These are phyloP conservation scores for Tubosaeta sp. DNA, from an alignment of 768 basidiomycete genomes.

Conservation along the genomic window DNA sequence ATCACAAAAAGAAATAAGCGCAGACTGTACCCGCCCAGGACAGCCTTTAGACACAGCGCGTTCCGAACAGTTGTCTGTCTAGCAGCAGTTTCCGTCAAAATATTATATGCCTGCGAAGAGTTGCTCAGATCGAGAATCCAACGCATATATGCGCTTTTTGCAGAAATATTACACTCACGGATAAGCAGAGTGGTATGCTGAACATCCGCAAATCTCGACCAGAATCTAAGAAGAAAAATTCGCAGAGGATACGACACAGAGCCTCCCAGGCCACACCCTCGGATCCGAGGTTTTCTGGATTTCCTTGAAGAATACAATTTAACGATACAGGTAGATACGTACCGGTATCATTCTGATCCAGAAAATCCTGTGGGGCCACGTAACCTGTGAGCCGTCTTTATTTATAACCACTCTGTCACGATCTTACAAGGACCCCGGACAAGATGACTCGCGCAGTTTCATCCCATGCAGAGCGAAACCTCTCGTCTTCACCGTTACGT, in stretches of 20 bases:
- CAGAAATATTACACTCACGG: slow-evolving; percentile 16
- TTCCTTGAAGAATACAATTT: neutral
- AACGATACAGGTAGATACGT: neutral
- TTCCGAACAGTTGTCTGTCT: slow-evolving; percentile 40
- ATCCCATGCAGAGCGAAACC: slow-evolving; percentile 40
- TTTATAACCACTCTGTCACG: neutral
- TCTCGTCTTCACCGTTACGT: slow-evolving; percentile 16
- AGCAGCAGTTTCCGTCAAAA: slow-evolving; percentile 46
- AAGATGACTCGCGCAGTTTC: slow-evolving; percentile 41
- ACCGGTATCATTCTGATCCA: slow-evolving; percentile 22
- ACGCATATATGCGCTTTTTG: slow-evolving; percentile 28
- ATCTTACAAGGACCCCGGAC: slow-evolving; percentile 48
- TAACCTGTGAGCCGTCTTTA: slow-evolving; percentile 10
- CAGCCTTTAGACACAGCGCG: slow-evolving; percentile 39
- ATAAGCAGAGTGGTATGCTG: slow-evolving; percentile 22
- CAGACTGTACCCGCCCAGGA: slow-evolving; percentile 47
- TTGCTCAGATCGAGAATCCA: slow-evolving; percentile 10
- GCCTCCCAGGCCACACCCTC: slow-evolving; percentile 26
- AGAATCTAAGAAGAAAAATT: slow-evolving; percentile 33
- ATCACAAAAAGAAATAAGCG: neutral
- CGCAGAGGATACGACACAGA: slow-evolving; percentile 32
- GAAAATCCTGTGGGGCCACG: slow-evolving; percentile 15
- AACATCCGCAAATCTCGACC: slow-evolving; percentile 16
- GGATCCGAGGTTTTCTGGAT: slow-evolving; percentile 12
- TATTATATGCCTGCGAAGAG: slow-evolving; percentile 45